Evolutionary conservation across 2,329 filamentous ascomycete genomes (phyloP), one percentile per base, ranked within the genome.

Genomic region (Fusarium sp.): DNA sequence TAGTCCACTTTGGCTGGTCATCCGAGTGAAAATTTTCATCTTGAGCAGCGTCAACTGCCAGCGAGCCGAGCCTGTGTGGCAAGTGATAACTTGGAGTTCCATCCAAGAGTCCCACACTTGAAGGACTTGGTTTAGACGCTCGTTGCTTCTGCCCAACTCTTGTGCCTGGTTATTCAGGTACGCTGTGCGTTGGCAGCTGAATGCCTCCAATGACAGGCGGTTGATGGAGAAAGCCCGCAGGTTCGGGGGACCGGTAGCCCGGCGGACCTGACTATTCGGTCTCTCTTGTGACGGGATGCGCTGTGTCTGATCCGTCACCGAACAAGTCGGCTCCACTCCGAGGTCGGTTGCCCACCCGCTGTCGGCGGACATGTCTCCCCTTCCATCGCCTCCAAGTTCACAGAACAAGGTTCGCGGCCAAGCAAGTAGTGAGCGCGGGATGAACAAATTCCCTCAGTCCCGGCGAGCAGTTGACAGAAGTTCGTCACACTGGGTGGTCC

Each of bases 241-340:
- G 20, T 67, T 67, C 63, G 25, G 59, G 27, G 18, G 54, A 52
- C 64, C 64, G 66, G 57, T 30, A 45, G 57, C 13, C 45, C 67
- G 57, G 35, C 61, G 41, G 58, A 58, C 56, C 18, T 60, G 39
- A 11, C 56, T 41, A 37, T 59, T 58, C 62, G 50, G 64, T 61
- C 54, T 43, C 39, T 35, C 35, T 39, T 63, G 66, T 59, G 68
- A 71, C 56, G 34, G 37, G 65, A 68, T 50, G 32, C 60, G 61
- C 67, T 72, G 68, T 59, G 37, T 68, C 56, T 68, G 72, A 69
- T 74, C 76, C 62, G 74, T 74, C 68, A 72, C 76, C 72, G 72
- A 77, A 34, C 30, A 52, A 14, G 56, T 59, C 23, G 52, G 50
- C 64, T 67, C 72, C 72, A 68, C 74, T 63, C 68, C 67, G 56